Evolutionary conservation across 176 grass and related monocot genomes (phyloP).

Genomic region (Chrysopogon serrulatus): DNA sequence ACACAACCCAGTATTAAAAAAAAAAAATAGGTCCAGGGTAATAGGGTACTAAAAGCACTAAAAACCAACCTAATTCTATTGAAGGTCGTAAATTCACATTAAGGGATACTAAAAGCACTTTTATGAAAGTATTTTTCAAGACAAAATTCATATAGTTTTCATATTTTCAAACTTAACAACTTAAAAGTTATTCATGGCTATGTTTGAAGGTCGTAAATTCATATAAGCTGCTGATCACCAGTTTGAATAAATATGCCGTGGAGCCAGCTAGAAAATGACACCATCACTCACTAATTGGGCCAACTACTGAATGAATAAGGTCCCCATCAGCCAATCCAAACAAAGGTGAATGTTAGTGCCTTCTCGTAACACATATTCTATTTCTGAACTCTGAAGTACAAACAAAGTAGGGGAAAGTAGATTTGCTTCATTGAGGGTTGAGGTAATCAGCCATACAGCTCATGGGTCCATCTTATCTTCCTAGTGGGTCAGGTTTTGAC

Average conservation of each 20-base stretch:
- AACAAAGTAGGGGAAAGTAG: not conserved
- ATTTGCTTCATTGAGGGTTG: not conserved
- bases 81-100: not conserved
- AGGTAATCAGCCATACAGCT: not conserved
- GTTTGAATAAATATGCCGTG: not conserved
- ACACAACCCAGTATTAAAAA: not conserved
- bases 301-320: not conserved
- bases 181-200: too few species aligned
- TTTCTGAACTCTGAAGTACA: not conserved
- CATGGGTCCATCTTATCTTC: not conserved
- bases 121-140: too few species aligned
- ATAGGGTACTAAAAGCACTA: too few species aligned
- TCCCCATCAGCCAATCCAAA: not conserved
- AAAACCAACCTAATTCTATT: not conserved
- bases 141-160: too few species aligned
- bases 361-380: not conserved
- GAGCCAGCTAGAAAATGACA: not conserved
- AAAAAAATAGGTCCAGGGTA: not conserved
- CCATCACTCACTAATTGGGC: not conserved
- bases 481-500: not conserved
- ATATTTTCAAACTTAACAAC: too few species aligned
- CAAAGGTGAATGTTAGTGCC: not conserved
- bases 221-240: not conserved
- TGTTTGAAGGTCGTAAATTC: not conserved
- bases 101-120: not conserved